A percentile compares a stretch with the other conserved stretches of the same genome.
These are phyloP conservation scores for Rhododendron henanense DNA, from an alignment of 148 eudicot genomes.

Conservation along the genomic window DNA sequence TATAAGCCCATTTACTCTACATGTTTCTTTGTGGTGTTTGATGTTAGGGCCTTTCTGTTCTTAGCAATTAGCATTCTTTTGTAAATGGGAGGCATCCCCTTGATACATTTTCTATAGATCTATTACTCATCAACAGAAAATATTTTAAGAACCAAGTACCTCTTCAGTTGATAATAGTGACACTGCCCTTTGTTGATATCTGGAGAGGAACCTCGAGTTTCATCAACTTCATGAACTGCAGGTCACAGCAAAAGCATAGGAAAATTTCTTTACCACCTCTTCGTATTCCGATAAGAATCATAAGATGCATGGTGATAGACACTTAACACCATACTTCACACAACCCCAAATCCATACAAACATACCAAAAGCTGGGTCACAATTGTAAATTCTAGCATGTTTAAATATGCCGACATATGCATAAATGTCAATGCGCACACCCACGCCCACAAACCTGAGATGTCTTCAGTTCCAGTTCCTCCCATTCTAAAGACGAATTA, in stretches of 20 bases:
- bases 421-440: neutral
- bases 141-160: conserved; percentile 5
- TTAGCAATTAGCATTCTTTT: neutral
- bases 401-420: neutral
- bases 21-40: neutral
- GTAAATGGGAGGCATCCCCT: neutral
- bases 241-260: neutral
- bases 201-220: conserved; percentile 52
- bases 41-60: neutral
- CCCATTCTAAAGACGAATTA: conserved; percentile 81
- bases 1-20: no score
- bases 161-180: conserved; percentile 14
- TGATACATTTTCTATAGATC: neutral
- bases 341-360: neutral
- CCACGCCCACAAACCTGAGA: conserved; percentile 62
- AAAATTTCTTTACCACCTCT: neutral
- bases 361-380: neutral
- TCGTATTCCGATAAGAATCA: neutral
- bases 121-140: no score
- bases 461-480: conserved; percentile 86
- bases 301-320: neutral
- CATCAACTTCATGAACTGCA: conserved; percentile 84
- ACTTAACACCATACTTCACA: neutral
- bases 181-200: conserved; percentile 15
- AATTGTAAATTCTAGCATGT: neutral